Evolutionary conservation across 108 stramenopile species (phyloP).

Genomic region (Stephanodiscus minutulus): DNA sequence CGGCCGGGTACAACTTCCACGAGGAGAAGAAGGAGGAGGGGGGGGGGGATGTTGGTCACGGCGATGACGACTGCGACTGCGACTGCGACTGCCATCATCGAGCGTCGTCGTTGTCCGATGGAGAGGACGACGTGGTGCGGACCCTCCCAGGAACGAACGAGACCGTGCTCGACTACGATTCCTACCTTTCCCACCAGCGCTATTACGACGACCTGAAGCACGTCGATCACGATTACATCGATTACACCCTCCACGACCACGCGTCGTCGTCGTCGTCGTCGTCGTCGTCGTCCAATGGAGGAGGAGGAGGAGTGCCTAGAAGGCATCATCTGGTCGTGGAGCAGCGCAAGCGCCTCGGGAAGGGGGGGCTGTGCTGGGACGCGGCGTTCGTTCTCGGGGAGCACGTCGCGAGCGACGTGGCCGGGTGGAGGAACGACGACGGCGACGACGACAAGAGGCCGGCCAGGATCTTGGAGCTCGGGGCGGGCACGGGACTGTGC

Average conservation of each 20-base stretch:
- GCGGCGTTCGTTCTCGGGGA: constrained; percentile 79
- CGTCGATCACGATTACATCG: constrained; percentile 66
- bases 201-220: constrained; percentile 87
- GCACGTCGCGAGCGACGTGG: constrained; percentile 49
- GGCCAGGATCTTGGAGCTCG: constrained; percentile 66
- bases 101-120: no score
- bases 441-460: neutral
- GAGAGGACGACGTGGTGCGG: constrained; percentile 5
- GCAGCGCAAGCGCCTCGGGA: constrained; percentile 72
- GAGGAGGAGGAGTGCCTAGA: neutral
- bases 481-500: constrained; percentile 78
- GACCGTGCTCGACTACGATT: constrained; percentile 50
- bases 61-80: neutral
- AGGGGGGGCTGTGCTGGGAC: constrained; percentile 87
- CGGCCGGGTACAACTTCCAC: neutral
- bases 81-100: neutral
- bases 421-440: constrained; percentile 33
- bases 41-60: neutral
- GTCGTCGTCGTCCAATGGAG: neutral
- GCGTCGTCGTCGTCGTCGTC: neutral
- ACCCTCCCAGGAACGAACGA: constrained; percentile 8
- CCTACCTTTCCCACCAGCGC: constrained; percentile 64
- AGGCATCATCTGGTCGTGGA: constrained; percentile 53
- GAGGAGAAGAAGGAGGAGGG: constrained; percentile 24
- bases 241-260: constrained; percentile 49